Base-by-base conservation (phyloP, 305 asterid species). In the Fraxinus sp. region DNA sequence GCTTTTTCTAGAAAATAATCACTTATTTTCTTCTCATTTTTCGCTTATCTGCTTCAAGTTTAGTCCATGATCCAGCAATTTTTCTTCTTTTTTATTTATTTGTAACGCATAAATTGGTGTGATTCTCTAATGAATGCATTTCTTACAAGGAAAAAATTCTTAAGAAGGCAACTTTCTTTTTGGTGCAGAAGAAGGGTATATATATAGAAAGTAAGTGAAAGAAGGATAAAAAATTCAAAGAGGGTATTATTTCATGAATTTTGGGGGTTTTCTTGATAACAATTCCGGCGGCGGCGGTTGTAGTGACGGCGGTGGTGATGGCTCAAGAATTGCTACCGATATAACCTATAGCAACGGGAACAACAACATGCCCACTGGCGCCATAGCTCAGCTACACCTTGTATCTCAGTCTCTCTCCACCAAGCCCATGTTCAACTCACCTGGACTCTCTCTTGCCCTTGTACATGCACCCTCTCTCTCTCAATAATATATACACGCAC, bases 181-280 rank as follows among this genome's bases (percentile, higher is more conserved):
- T 26, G 74, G 62, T 30, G 32, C 32, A 30, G 32, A 30, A 30
- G 32, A 30, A 30, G 32, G 32, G 37, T 68, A 30, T 32, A 30
- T 70, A 22, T 70, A 70, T 70, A 70, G 20, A 70, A 70, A 32
- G 75, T 70, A 22, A 30, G 41, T 5, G 49, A 49, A 73, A 41
- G 3, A 46, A 76, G 39, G 16, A 28, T 1, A 16, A 66, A 35
- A 66, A 66, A 66, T 9, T 2, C 32, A 30, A 20, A 68, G 76
- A 66, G 79, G 85, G 68, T 66, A 52, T 68, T 46, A 74, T 87
- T 91, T 90, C 88, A 94, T 93, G 98, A 95, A 94, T 91, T 91
- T 95, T 91, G 98, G 95, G 86, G 97, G 89, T 72, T 95, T 91
- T 88, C 90, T 93, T 35, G 94, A 93, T 70, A 85, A 52, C 68